Percentiles rank a stretch among this genome's conserved stretches.
These are phyloP conservation scores for Nakataea oryzae DNA, from an alignment of 2,329 filamentous ascomycete species.

Conservation along the genomic window DNA sequence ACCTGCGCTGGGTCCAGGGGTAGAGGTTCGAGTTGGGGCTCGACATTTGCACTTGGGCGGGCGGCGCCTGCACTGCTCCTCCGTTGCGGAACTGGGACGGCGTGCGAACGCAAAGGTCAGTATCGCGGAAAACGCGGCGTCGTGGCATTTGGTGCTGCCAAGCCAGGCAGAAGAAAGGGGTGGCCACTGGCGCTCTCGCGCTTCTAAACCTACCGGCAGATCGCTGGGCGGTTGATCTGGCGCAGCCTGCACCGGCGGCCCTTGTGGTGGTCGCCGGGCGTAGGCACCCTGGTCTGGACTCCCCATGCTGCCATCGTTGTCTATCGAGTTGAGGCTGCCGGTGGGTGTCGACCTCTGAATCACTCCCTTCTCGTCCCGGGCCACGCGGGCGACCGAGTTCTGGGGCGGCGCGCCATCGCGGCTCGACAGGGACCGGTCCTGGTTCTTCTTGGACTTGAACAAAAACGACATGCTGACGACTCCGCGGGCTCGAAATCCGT, in stretches of 20 bases:
- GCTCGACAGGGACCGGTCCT: conserved; percentile 47
- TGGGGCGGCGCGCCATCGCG: conserved; percentile 40
- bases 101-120: neutral
- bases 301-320: conserved; percentile 42
- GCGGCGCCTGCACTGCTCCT: conserved; percentile 13
- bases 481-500: neutral
- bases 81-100: conserved; percentile 42
- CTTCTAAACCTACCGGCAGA: conserved; percentile 27
- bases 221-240: conserved; percentile 34
- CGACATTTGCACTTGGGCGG: conserved; percentile 14
- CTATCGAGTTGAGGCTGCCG: conserved; percentile 67
- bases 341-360: conserved; percentile 58
- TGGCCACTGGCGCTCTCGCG: neutral
- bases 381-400: conserved; percentile 34
- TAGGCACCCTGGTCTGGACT: conserved; percentile 54
- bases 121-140: conserved; percentile 6
- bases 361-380: conserved; percentile 44
- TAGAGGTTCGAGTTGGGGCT: conserved; percentile 74
- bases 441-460: conserved; percentile 73
- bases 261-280: conserved; percentile 36
- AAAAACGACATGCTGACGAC: conserved; percentile 60
- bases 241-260: conserved; percentile 35
- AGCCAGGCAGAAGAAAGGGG: neutral
- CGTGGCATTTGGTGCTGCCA: neutral
- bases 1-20: conserved; percentile 84